Evolutionary conservation across 2,329 filamentous ascomycete genomes (phyloP), one percentile per base, ranked within the genome.

Genomic region (Macroventuria anomochaeta): DNA sequence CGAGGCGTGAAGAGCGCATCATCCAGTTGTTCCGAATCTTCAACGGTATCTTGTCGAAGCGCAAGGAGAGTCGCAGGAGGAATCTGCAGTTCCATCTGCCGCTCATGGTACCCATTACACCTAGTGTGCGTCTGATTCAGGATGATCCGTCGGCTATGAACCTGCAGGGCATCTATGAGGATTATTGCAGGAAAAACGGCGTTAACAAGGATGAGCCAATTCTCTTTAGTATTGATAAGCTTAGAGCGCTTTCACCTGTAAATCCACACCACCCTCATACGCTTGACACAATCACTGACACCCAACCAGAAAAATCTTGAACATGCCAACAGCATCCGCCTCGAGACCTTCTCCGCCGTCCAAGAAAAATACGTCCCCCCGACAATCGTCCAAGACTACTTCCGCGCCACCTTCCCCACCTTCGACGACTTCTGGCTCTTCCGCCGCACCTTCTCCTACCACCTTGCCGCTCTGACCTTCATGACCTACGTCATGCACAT

Each of bases 401-500:
- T 97, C 84, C 90, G 93, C 71, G 81, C 84, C 62, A 90, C 87
- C 5, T 97, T 95, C 77, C 89, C 92, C 25, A 88, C 90, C 59
- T 99, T 91, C 75, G 86, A 90, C 38, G 93, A 97, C 68, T 97
- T 97, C 81, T 99, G 93, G 92, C 85, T 99, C 53, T 99, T 99
- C 90, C 90, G 95, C 54, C 88, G 93, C 54, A 93, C 96, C 62
- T 96, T 99, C 78, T 90, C 91, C 18, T 97, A 97, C 80, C 95
- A 99, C 77, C 88, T 96, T 57, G 93, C 95, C 17, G 87, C 93
- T 1, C 83, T 97, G 60, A 96, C 95, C 1, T 99, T 99, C 79
- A 96, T 99, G 89, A 97, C 95, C 3, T 99, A 97, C 72, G 89
- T 97, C 54, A 88, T 99, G 79, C 93, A 93, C 78, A 97, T 99